Evolutionary conservation across 306 rosid species (phyloP).

Genomic region (Cucumis cinereus): DNA sequence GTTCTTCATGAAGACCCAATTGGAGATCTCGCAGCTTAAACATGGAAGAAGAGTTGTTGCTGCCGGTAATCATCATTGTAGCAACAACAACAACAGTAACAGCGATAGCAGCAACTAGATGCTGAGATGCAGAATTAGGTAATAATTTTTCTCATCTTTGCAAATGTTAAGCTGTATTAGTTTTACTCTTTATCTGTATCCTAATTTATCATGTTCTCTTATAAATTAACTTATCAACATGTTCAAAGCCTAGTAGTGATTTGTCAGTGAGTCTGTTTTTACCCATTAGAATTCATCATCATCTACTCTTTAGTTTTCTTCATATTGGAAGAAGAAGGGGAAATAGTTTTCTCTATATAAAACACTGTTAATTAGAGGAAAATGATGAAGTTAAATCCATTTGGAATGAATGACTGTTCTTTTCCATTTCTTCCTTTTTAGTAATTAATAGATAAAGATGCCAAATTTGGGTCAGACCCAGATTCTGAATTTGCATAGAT

Average conservation of each 20-base stretch:
- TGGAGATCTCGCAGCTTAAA: constrained; percentile 84
- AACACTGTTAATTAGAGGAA: constrained; percentile 1
- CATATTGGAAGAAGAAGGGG: not conserved
- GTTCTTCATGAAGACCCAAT: constrained; percentile 82
- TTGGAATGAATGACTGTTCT: not conserved
- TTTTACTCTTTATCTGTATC: not conserved
- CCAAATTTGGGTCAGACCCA: not conserved
- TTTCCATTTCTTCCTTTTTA: not conserved
- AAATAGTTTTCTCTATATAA: not conserved
- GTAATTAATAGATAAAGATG: not conserved
- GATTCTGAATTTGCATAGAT: constrained; percentile 10
- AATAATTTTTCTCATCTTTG: constrained; percentile 4
- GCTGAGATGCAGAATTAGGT: not conserved
- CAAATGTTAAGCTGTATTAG: constrained; percentile 16
- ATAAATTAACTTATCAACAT: constrained; percentile 11
- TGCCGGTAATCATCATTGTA: constrained; percentile 39
- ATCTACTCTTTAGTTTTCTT: not conserved
- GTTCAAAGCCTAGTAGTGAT: not conserved
- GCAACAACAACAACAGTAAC: constrained; percentile 35
- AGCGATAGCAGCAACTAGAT: constrained; percentile 56
- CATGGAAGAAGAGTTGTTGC: constrained; percentile 46
- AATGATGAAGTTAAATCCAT: not conserved
- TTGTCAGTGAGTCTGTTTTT: not conserved
- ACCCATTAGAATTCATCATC: not conserved
- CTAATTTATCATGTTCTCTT: not conserved